Evolutionary conservation across 2,329 filamentous ascomycete genomes (phyloP).

Genomic region (Colletotrichum camelliae): DNA sequence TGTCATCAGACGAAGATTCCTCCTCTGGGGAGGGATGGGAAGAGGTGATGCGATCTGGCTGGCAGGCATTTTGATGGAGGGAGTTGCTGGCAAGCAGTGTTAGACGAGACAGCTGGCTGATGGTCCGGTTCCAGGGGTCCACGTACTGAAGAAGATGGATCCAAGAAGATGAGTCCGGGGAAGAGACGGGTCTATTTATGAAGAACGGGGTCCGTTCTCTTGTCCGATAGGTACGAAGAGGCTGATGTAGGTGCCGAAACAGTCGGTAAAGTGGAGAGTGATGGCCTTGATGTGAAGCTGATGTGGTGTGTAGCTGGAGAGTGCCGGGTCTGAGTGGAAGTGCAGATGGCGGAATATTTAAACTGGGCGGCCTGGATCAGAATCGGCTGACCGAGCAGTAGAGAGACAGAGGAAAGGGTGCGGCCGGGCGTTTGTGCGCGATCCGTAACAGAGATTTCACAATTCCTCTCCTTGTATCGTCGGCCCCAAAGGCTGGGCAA

Average conservation of each 20-base stretch:
- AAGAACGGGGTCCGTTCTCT: background rate
- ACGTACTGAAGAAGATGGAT: background rate
- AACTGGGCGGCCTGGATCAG: background rate
- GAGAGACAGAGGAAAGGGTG: background rate
- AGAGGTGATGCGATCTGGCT: slow-evolving; percentile 50
- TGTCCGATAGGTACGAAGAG: background rate
- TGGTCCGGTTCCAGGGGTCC: background rate
- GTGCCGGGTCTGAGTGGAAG: background rate
- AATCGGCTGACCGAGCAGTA: slow-evolving; percentile 3
- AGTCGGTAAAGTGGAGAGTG: background rate
- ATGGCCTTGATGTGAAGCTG: background rate
- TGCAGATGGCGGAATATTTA: slow-evolving; percentile 19
- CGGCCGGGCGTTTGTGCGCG: slow-evolving; percentile 15
- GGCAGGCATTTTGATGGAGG: slow-evolving; percentile 43
- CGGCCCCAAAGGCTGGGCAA: slow-evolving; percentile 10
- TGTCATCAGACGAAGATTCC: slow-evolving; percentile 48
- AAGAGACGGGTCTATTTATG: background rate
- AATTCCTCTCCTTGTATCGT: slow-evolving; percentile 18
- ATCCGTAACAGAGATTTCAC: slow-evolving; percentile 22
- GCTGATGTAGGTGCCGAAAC: background rate
- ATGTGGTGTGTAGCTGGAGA: background rate
- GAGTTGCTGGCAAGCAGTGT: background rate
- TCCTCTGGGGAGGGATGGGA: slow-evolving; percentile 52
- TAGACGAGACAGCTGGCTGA: background rate
- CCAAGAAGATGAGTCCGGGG: background rate